phyloP scores from a whole-genome alignment of 1,284 basidiomycete species.

The Chiua sp. region DNA sequence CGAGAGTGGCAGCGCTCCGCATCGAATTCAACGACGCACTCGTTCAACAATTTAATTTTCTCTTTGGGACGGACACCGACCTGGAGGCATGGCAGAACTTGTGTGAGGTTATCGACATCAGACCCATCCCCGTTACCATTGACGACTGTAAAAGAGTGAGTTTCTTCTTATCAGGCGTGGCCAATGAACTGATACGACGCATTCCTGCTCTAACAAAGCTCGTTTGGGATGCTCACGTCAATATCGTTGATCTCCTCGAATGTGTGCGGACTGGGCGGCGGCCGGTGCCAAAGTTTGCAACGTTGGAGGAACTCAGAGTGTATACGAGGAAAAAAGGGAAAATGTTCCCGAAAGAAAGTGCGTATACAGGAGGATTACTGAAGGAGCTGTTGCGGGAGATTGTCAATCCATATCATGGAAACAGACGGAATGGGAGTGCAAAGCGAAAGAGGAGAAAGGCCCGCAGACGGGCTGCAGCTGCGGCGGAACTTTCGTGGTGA shows the following conservation, averaged over 20 bases:
- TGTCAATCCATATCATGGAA: conserved; percentile 23
- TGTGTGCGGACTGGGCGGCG: neutral
- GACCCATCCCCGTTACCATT: neutral
- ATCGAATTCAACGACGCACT: neutral
- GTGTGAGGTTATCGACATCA: neutral
- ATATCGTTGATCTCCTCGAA: conserved; percentile 7
- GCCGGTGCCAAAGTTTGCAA: neutral
- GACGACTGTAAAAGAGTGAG: neutral
- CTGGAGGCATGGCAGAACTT: conserved; percentile 2
- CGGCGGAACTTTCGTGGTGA: neutral
- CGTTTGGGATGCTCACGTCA: conserved; percentile 1
- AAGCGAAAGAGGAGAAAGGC: conserved; percentile 16
- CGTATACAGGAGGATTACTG: conserved; percentile 19
- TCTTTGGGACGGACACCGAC: neutral
- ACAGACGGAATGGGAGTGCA: conserved; percentile 25
- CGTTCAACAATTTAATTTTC: neutral
- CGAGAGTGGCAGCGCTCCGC: neutral
- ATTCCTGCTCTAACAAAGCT: neutral
- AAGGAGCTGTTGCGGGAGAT: conserved; percentile 40
- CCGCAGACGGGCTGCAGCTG: conserved; percentile 3
- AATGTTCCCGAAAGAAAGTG: neutral
- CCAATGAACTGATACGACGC: neutral
- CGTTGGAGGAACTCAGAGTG: neutral
- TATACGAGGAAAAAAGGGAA: neutral
- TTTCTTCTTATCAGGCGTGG: neutral